A percentile compares a stretch with the other conserved stretches of the same genome.
These are phyloP conservation scores for Periconia sp. DNA, from an alignment of 2,329 filamentous ascomycete species.

Conservation along the genomic window DNA sequence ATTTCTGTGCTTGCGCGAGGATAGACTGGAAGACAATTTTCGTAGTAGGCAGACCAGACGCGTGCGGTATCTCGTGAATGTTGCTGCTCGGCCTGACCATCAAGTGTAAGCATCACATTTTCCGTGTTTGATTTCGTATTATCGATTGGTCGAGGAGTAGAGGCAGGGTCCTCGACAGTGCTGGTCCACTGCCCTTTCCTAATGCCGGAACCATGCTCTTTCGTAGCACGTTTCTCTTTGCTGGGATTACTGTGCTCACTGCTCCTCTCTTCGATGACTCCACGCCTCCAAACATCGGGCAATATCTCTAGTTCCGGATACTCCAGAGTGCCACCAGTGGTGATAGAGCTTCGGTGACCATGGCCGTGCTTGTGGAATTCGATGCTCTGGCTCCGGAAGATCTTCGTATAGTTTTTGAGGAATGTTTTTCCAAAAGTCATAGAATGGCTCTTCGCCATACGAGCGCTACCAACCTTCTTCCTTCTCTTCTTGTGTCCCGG, in stretches of 20 bases:
- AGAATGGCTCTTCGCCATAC: constrained; percentile 66
- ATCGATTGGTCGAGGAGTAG: constrained; percentile 33
- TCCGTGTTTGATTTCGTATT: constrained; percentile 21
- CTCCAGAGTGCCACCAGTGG: constrained; percentile 50
- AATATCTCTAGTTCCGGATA: constrained; percentile 57
- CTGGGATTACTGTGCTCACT: constrained; percentile 1
- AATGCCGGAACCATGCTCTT: constrained; percentile 9
- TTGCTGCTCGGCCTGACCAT: constrained; percentile 17
- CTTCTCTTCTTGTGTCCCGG: constrained; percentile 40
- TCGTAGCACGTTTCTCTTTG: background rate
- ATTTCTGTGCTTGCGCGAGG: constrained; percentile 30
- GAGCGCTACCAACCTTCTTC: constrained; percentile 68
- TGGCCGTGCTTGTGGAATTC: constrained; percentile 48
- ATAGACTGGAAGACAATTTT: constrained; percentile 36
- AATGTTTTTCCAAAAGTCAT: constrained; percentile 50
- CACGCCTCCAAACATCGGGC: constrained; percentile 41
- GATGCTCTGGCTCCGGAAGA: constrained; percentile 49
- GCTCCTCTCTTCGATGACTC: constrained; percentile 13
- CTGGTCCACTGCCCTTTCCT: constrained; percentile 17
- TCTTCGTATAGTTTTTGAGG: constrained; percentile 51
- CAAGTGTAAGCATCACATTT: constrained; percentile 8
- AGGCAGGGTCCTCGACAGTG: constrained; percentile 26
- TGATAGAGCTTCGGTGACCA: constrained; percentile 53
- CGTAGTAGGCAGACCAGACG: constrained; percentile 44
- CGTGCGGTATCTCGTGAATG: constrained; percentile 30